Conservation (phyloP, 768 basidiomycete genomes). For the Lentinus brumalis region DNA sequence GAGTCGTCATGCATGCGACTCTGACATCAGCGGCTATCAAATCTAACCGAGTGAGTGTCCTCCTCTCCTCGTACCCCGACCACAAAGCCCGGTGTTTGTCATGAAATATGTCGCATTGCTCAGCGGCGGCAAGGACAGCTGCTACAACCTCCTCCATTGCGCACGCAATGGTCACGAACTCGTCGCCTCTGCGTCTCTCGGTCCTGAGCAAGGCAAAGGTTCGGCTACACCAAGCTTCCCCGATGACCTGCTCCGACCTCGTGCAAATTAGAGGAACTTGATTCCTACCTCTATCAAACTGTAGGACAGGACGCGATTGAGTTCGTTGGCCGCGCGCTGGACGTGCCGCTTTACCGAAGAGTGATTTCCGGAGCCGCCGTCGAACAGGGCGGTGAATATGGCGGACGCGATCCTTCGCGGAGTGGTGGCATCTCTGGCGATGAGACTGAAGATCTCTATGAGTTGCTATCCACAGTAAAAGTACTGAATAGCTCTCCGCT, state of each 20-base stretch:
- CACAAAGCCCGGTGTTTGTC: not conserved
- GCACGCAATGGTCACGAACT: constrained; percentile 83
- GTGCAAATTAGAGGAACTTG: constrained; percentile 82
- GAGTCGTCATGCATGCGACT: constrained; percentile 14
- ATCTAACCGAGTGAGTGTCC: not conserved
- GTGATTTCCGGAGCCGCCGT: constrained; percentile 82
- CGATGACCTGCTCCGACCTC: constrained; percentile 22
- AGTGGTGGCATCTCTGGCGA: constrained; percentile 69
- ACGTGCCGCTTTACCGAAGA: constrained; percentile 81
- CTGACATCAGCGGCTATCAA: constrained; percentile 14
- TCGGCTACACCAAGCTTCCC: constrained; percentile 17
- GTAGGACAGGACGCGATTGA: constrained; percentile 95
- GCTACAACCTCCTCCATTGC: constrained; percentile 93
- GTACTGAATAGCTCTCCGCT: constrained; percentile 41
- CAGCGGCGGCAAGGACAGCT: constrained; percentile 97
- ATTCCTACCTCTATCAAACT: constrained; percentile 99
- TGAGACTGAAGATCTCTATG: constrained; percentile 93
- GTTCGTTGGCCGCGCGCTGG: constrained; percentile 80
- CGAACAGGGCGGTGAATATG: constrained; percentile 86
- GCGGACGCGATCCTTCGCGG: constrained; percentile 52
- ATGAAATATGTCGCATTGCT: constrained; percentile 96
- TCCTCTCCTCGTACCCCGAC: not conserved
- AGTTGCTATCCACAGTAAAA: constrained; percentile 73
- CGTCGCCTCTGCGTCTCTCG: constrained; percentile 84
- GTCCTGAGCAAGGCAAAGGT: constrained; percentile 88